These are phyloP conservation scores for Spizellomyces punctatus DNA, from an alignment of 192 early-diverging fungal species.

Conservation along the genomic window DNA sequence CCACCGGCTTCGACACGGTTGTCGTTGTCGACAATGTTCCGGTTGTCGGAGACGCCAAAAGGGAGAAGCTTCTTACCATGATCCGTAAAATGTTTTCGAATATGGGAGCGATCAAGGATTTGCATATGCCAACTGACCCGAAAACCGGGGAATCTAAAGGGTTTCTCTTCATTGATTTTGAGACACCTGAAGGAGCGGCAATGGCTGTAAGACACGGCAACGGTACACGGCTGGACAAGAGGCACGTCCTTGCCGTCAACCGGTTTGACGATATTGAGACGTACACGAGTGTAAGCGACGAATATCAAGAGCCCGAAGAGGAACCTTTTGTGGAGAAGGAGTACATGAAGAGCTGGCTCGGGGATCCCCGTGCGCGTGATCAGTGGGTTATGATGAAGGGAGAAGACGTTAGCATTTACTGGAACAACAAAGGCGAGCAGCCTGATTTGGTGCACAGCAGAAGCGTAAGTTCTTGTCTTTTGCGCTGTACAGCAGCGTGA, in stretches of 20 bases:
- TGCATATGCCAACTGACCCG: constrained; percentile 85
- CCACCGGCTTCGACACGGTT: constrained; percentile 78
- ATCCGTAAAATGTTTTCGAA: constrained; percentile 80
- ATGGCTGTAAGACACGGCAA: constrained; percentile 75
- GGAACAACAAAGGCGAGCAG: constrained; percentile 85
- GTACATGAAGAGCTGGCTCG: constrained; percentile 88
- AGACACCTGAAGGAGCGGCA: constrained; percentile 79
- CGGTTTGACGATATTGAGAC: constrained; percentile 91
- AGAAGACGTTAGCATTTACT: constrained; percentile 83
- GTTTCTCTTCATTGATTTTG: constrained; percentile 93
- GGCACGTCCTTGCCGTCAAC: constrained; percentile 80
- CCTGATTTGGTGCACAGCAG: constrained; percentile 76
- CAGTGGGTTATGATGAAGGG: constrained; percentile 88
- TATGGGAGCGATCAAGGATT: constrained; percentile 75
- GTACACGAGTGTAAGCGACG: constrained; percentile 74
- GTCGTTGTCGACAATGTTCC: constrained; percentile 94
- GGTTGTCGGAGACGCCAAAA: constrained; percentile 81
- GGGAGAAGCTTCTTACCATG: constrained; percentile 75
- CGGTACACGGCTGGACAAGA: constrained; percentile 79
- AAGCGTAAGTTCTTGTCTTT: constrained; percentile 9
- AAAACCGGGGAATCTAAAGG: constrained; percentile 81
- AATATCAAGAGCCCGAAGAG: constrained; percentile 69
- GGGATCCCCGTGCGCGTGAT: constrained; percentile 81
- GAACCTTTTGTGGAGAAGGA: constrained; percentile 77
- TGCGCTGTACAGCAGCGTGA: neutral